Evolutionary conservation across 192 early-diverging fungal species (phyloP).

Genomic region (Mortierella antarctica): DNA sequence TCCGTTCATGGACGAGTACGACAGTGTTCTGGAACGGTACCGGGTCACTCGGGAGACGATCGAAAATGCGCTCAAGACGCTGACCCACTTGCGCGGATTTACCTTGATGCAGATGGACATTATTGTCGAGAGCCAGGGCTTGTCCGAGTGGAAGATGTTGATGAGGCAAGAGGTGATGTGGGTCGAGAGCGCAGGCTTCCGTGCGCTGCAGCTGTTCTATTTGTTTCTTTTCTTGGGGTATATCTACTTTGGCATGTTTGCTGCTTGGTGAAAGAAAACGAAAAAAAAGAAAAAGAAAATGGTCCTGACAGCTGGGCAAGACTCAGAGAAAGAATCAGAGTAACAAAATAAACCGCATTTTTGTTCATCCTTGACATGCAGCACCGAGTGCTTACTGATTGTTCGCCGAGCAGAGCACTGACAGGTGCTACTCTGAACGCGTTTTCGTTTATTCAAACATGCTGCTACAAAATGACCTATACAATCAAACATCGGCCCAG

Average conservation of each 20-base stretch:
- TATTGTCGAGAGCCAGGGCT: conserved; percentile 22
- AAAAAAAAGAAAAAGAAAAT: background rate
- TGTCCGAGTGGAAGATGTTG: conserved; percentile 23
- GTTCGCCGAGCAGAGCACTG: too few relatives aligned
- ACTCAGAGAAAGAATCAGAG: too few relatives aligned
- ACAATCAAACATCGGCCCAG: background rate
- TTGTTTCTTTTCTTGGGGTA: conserved; percentile 16
- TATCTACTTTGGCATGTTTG: conserved; percentile 24
- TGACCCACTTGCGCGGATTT: conserved; percentile 4
- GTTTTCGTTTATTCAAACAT: too few relatives aligned
- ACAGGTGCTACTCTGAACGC: too few relatives aligned
- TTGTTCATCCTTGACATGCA: too few relatives aligned
- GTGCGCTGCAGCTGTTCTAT: conserved; percentile 27
- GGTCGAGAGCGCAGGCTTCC: conserved; percentile 30
- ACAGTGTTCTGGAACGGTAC: conserved; percentile 13
- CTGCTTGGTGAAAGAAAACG: background rate
- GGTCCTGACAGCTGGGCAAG: too few relatives aligned
- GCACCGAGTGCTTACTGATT: too few relatives aligned
- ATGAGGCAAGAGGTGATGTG: conserved; percentile 21
- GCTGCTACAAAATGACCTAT: background rate
- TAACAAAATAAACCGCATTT: too few relatives aligned
- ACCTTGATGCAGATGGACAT: conserved; percentile 36
- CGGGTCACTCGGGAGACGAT: conserved; percentile 3
- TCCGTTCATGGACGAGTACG: conserved; percentile 16
- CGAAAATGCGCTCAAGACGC: conserved; percentile 11